Conservation (phyloP, 2,329 filamentous ascomycete genomes). For the Microcera coccophila region DNA sequence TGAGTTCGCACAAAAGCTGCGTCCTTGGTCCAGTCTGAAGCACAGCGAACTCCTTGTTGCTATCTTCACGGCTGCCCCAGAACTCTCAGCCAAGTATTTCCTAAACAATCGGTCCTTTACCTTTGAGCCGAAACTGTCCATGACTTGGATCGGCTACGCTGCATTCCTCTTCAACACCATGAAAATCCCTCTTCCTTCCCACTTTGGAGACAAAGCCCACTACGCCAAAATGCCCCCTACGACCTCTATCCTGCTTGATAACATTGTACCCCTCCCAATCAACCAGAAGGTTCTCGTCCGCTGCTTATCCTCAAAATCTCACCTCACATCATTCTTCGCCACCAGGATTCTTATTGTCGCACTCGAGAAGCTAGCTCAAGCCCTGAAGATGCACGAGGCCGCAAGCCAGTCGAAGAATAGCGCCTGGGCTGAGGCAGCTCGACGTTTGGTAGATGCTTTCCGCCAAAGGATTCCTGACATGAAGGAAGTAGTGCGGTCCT, state of each 20-base stretch:
- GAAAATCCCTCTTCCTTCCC: conserved; percentile 65
- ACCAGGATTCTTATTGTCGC: conserved; percentile 74
- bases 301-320: conserved; percentile 73
- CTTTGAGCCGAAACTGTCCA: conserved; percentile 86
- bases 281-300: conserved; percentile 74
- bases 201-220: conserved; percentile 63
- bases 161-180: conserved; percentile 82
- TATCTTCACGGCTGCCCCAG: conserved; percentile 77
- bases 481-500: conserved; percentile 73
- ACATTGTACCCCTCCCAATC: conserved; percentile 76
- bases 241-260: conserved; percentile 74
- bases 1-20: conserved; percentile 72
- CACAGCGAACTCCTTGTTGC: conserved; percentile 78
- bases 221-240: conserved; percentile 70
- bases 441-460: conserved; percentile 69
- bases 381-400: conserved; percentile 58
- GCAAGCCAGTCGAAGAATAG: conserved; percentile 34
- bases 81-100: conserved; percentile 86
- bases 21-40: conserved; percentile 75
- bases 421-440: conserved; percentile 67
- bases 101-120: conserved; percentile 72
- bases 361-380: conserved; percentile 69
- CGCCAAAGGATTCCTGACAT: conserved; percentile 74
- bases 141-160: conserved; percentile 93
- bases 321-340: conserved; percentile 79